Percentiles rank a stretch among this genome's conserved stretches.
These are phyloP conservation scores for Dioszegia crocea DNA, from an alignment of 768 basidiomycete species.

Conservation along the genomic window DNA sequence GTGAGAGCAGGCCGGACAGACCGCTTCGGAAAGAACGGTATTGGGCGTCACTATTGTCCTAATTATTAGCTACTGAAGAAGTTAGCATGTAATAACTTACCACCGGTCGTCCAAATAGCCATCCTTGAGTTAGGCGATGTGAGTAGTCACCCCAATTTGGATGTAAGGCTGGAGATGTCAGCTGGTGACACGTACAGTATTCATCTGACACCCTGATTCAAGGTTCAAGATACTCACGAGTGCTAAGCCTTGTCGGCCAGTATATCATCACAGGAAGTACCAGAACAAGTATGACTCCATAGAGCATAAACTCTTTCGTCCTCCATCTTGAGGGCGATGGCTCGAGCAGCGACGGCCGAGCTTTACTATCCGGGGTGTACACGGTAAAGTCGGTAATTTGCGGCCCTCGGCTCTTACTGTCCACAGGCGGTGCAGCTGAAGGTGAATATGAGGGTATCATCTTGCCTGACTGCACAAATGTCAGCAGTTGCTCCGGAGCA, in stretches of 20 bases:
- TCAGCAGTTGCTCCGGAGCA: background rate
- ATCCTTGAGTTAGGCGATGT: constrained; percentile 63
- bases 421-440: background rate
- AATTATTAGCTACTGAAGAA: background rate
- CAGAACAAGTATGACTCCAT: constrained; percentile 60
- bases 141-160: constrained; percentile 67
- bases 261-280: constrained; percentile 72
- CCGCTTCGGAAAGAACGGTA: constrained; percentile 83
- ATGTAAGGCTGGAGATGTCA: constrained; percentile 58
- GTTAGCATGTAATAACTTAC: too few species aligned
- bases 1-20: constrained; percentile 60
- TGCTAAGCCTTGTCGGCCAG: constrained; percentile 69
- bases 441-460: constrained; percentile 9
- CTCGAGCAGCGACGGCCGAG: background rate
- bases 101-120: constrained; percentile 73
- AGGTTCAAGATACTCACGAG: constrained; percentile 59
- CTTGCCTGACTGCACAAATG: background rate
- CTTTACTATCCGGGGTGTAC: constrained; percentile 3
- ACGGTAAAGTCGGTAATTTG: constrained; percentile 23
- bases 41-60: constrained; percentile 93
- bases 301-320: constrained; percentile 74
- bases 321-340: constrained; percentile 61
- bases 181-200: too few species aligned
- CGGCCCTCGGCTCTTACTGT: background rate
- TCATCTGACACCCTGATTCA: too few species aligned